phyloP scores from a whole-genome alignment of 2,329 filamentous ascomycete genomes.

The Fusarium sp. region DNA sequence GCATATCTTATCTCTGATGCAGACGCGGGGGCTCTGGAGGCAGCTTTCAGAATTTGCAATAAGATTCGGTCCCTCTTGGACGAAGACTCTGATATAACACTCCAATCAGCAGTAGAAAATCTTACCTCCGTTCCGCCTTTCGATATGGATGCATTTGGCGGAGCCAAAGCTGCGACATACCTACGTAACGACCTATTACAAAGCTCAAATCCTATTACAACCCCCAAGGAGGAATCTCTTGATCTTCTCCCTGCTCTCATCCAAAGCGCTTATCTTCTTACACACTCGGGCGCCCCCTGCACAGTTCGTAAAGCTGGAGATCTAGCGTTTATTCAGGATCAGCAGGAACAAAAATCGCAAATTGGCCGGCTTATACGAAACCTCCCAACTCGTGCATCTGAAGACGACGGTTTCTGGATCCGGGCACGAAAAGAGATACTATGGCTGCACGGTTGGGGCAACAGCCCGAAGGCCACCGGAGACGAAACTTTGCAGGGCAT shows the following conservation, averaged over 20 bases:
- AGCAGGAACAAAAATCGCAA: slow-evolving; percentile 70
- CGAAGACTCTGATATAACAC: slow-evolving; percentile 63
- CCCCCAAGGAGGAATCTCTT: slow-evolving; percentile 63
- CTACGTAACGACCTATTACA: slow-evolving; percentile 61
- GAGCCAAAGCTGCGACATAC: slow-evolving; percentile 42
- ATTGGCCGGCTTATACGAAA: slow-evolving; percentile 67
- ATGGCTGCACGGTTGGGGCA: slow-evolving; percentile 79
- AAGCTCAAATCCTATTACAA: slow-evolving; percentile 71
- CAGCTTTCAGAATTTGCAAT: slow-evolving; percentile 67
- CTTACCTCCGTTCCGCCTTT: slow-evolving; percentile 52
- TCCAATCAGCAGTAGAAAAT: slow-evolving; percentile 58
- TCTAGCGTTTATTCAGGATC: slow-evolving; percentile 69
- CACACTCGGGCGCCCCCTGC: slow-evolving; percentile 59
- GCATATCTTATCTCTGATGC: slow-evolving; percentile 73
- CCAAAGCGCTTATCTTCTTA: slow-evolving; percentile 67
- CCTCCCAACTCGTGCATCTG: slow-evolving; percentile 58
- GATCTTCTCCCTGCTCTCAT: slow-evolving; percentile 70
- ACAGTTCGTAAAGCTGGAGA: slow-evolving; percentile 66
- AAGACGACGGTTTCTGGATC: slow-evolving; percentile 72
- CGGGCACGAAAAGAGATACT: slow-evolving; percentile 70
- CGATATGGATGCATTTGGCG: slow-evolving; percentile 32
- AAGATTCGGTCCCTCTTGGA: slow-evolving; percentile 66
- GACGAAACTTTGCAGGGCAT: slow-evolving; percentile 65
- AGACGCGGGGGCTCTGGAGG: slow-evolving; percentile 65
- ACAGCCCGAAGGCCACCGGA: slow-evolving; percentile 45